These are phyloP conservation scores for Trametes meyenii DNA, from an alignment of 768 basidiomycete species.

Conservation along the genomic window DNA sequence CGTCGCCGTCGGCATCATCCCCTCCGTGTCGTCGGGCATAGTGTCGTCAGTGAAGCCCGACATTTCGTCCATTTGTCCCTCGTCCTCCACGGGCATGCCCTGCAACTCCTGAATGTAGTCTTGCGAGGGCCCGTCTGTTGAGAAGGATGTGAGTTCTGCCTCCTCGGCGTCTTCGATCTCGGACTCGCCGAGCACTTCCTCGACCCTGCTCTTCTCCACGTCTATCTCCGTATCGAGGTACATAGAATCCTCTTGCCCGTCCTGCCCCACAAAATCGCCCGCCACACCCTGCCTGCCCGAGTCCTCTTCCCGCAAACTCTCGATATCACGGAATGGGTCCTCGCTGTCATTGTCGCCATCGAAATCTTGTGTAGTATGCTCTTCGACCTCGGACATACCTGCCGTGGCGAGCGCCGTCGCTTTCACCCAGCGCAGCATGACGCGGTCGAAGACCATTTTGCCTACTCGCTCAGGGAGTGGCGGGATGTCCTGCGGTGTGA, in stretches of 20 bases:
- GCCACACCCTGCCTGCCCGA: not conserved
- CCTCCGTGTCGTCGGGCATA: constrained; percentile 47
- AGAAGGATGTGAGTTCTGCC: constrained; percentile 69
- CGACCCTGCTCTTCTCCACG: constrained; percentile 42
- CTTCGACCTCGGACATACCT: constrained; percentile 32
- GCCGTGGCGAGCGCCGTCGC: constrained; percentile 43
- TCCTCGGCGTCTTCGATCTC: constrained; percentile 65
- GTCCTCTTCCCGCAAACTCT: constrained; percentile 69
- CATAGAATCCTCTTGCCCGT: constrained; percentile 18
- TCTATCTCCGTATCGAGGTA: constrained; percentile 9
- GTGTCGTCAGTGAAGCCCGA: constrained; percentile 37
- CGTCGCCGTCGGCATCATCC: constrained; percentile 28
- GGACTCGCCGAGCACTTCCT: constrained; percentile 47
- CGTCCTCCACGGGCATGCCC: constrained; percentile 33
- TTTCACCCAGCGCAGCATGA: constrained; percentile 86
- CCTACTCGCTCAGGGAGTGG: constrained; percentile 78
- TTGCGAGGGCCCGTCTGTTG: constrained; percentile 61
- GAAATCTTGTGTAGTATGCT: constrained; percentile 37
- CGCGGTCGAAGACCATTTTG: constrained; percentile 85
- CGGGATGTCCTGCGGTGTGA: constrained; percentile 78
- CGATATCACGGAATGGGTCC: constrained; percentile 92
- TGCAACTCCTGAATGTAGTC: constrained; percentile 49
- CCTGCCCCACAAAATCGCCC: not conserved
- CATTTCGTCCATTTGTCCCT: constrained; percentile 25
- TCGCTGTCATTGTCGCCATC: constrained; percentile 61